Conservation (phyloP, 2,329 filamentous ascomycete species). For the Metarhizium sp. region DNA sequence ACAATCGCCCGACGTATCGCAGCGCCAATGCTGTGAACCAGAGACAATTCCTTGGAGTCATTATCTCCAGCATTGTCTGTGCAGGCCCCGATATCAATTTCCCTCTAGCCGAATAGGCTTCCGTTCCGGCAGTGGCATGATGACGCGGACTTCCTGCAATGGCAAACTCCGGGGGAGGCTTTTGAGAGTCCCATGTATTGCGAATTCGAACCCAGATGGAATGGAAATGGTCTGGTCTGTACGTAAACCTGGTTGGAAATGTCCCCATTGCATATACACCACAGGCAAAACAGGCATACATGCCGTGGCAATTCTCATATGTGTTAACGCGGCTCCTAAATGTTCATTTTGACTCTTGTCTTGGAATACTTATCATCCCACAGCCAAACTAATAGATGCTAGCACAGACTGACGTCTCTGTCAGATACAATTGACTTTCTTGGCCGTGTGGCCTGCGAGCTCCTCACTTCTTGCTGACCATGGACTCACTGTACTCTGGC, state of each 20-base stretch:
- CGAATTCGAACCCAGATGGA: not conserved
- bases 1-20: slow-evolving; percentile 15
- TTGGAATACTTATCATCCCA: not conserved
- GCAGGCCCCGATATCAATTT: not conserved
- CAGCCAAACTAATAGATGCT: not conserved
- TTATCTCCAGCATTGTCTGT: not conserved
- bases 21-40: slow-evolving; percentile 13
- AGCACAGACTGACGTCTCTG: not conserved
- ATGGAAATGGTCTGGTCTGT: not conserved
- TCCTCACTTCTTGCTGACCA: not conserved
- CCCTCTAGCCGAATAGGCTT: not conserved
- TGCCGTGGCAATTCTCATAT: not conserved
- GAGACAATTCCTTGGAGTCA: not conserved
- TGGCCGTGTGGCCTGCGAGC: not conserved
- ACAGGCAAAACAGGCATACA: not conserved
- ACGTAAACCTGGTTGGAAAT: too few species aligned
- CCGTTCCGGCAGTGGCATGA: not conserved
- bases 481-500: not conserved
- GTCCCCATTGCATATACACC: too few species aligned
- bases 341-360: not conserved
- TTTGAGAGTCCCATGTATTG: not conserved
- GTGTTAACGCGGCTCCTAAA: not conserved
- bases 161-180: not conserved
- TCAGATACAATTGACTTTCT: not conserved
- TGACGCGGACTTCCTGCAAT: not conserved